Evolutionary conservation across 345 rosid genomes (phyloP), one percentile per base, ranked within the genome.

Genomic region (Eucalyptus virginea): DNA sequence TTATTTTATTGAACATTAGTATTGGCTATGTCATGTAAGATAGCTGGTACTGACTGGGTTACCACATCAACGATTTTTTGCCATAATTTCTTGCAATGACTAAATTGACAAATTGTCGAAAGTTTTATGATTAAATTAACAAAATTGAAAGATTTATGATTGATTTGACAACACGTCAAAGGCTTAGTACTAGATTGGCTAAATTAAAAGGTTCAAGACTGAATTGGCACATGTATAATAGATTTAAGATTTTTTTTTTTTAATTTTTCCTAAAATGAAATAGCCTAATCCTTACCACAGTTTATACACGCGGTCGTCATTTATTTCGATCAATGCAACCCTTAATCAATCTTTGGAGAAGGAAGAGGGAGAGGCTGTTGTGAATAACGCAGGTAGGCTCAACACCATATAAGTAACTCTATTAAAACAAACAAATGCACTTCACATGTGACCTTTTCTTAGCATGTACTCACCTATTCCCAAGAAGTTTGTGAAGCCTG

Each of bases 401-500:
- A 26, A 11, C 15, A 58, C n/a, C 15, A 26, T 58, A 58, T 11
- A 11, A 24, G 15, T 58, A 11, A 24, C 65, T 26, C 3, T 58
- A 11, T 58, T 58, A 24, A 5, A 58, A 58, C 2, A 10, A 11
- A 23, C 28, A 8, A 56, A 56, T 56, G 60, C 60, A 56, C 28
- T 56, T 56, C 60, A 52, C 58, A 56, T 56, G 60, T 56, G 60
- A 56, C 60, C 28, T 56, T 23, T 56, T 56, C 60, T 56, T 56
- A 58, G 65, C 65, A 58, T 58, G 30, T 44, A 87, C 86, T 89
- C 77, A 45, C 91, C 91, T 88, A 77, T 88, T 91, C 30, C 91
- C 91, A 24, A 91, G 86, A 21, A 91, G 92, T 50, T 86, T 91
- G 42, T 85, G 92, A 10, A 89, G 88, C 86, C 67, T 85, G 30